A percentile compares a stretch with the other conserved stretches of the same genome.
Conservation (phyloP, 2,329 filamentous ascomycete species). For the Zalaria obscura region DNA sequence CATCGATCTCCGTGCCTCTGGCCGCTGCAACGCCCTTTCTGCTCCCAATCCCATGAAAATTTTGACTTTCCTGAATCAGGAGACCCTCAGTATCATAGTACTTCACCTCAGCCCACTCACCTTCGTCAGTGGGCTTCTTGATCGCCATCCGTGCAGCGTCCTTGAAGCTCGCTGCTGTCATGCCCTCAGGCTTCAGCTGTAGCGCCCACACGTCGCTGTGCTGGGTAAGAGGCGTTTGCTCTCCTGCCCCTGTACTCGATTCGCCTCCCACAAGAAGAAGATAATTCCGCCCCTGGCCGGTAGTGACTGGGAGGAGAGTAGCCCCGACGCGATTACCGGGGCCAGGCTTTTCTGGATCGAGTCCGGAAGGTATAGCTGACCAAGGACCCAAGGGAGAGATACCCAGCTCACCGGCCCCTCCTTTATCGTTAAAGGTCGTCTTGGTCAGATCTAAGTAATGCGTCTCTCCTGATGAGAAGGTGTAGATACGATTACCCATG, state of each 20-base stretch:
- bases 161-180: constrained; percentile 34
- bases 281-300: constrained; percentile 38
- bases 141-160: constrained; percentile 33
- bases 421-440: constrained; percentile 5
- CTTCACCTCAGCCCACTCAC: constrained; percentile 36
- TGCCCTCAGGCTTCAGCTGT: constrained; percentile 33
- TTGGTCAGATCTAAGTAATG: constrained; percentile 9
- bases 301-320: constrained; percentile 32
- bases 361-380: constrained; percentile 22
- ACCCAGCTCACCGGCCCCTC: constrained; percentile 5
- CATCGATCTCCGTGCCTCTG: constrained; percentile 30
- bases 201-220: constrained; percentile 36
- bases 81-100: constrained; percentile 29
- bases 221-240: neutral
- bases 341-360: constrained; percentile 23
- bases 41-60: constrained; percentile 23
- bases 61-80: constrained; percentile 19
- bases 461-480: constrained; percentile 7
- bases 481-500: constrained; percentile 26
- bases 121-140: constrained; percentile 31
- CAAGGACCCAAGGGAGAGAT: constrained; percentile 20
- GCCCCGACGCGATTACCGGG: constrained; percentile 30
- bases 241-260: constrained; percentile 8
- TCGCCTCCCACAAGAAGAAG: constrained; percentile 37
- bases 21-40: constrained; percentile 24